Base-by-base conservation (phyloP, 2,329 filamentous ascomycete species). In the Bimuria novae-zelandiae region DNA sequence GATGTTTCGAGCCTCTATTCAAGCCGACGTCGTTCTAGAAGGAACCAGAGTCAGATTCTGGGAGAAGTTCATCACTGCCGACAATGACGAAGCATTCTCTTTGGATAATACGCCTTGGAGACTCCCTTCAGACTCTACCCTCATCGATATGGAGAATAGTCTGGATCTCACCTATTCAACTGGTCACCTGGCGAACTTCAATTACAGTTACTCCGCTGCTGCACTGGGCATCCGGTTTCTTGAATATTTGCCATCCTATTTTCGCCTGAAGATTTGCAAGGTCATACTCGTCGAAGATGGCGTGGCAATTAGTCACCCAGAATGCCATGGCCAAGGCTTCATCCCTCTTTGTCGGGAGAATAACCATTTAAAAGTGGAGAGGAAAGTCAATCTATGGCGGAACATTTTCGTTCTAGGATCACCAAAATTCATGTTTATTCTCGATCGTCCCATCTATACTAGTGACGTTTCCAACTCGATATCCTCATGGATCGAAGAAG, bases 401-500 rank as follows among this genome's bases (percentile, higher is more conserved):
- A 40, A 47, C 25, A 12, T 32, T 4, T 44, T 32, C 17, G 14
- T 32, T 7, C 12, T 10, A 19, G 39, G 19, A 21, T 5, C 3
- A 6, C 35, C 35, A 7, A 5, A 21, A 27, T 10, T 27, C 6
- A 10, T 27, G 10, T 27, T 27, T 12, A 33, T 14, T 6, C 30
- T 35, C 16, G 19, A 4, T 6, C 6, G 19, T 7, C 6, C 3
- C 10, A 37, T 37, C 35, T 10, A 12, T 21, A 11, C 11, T 19
- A 2, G 4, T 7, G 36, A 14, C 19, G 39, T 49, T 8, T 22
- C 51, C 8, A n/a, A 5, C 1, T 32, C 37, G 8, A 17, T 52
- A 19, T 8, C 16, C 7, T 7, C 27, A 4, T 60, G 52, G 55
- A 45, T 58, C 11, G 22, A 29, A 12, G 57, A 60, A 25, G 50